Conservation (phyloP, 805 yeast genomes). For the Saccharomycopsis malanga region DNA sequence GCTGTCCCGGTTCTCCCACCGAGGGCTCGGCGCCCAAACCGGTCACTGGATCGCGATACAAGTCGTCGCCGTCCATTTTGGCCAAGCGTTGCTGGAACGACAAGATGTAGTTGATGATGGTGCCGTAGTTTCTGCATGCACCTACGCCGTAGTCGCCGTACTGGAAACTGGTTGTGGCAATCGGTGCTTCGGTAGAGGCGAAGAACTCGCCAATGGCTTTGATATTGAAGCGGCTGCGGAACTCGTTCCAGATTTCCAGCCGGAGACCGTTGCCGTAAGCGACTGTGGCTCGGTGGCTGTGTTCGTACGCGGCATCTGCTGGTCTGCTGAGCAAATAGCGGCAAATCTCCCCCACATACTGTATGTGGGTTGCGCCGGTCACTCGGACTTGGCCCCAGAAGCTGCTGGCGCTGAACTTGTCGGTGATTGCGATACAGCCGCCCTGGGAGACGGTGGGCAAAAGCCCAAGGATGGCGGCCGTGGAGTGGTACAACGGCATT, state of each 20-base stretch:
- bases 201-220: slow-evolving; percentile 81
- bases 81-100: slow-evolving; percentile 53
- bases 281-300: slow-evolving; percentile 48
- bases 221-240: slow-evolving; percentile 71
- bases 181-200: slow-evolving; percentile 89
- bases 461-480: slow-evolving; percentile 83
- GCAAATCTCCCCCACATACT: slow-evolving; percentile 94
- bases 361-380: slow-evolving; percentile 69
- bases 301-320: slow-evolving; percentile 55
- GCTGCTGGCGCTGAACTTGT: slow-evolving; percentile 73
- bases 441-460: slow-evolving; percentile 63
- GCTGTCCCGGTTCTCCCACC: slow-evolving; percentile 74
- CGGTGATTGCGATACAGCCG: slow-evolving; percentile 69
- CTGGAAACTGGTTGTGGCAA: slow-evolving; percentile 78
- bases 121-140: slow-evolving; percentile 78
- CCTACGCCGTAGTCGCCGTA: slow-evolving; percentile 76
- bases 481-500: slow-evolving; percentile 94
- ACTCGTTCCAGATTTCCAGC: slow-evolving; percentile 78
- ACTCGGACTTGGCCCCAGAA: slow-evolving; percentile 86
- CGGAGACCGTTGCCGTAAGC: slow-evolving; percentile 92
- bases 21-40: slow-evolving; percentile 55
- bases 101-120: slow-evolving; percentile 44
- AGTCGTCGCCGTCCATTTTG: slow-evolving; percentile 62
- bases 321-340: slow-evolving; percentile 70
- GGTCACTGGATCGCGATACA: slow-evolving; percentile 59